These are phyloP conservation scores for Diaporthe citrichinensis DNA, from an alignment of 2,329 filamentous ascomycete genomes.

Conservation along the genomic window DNA sequence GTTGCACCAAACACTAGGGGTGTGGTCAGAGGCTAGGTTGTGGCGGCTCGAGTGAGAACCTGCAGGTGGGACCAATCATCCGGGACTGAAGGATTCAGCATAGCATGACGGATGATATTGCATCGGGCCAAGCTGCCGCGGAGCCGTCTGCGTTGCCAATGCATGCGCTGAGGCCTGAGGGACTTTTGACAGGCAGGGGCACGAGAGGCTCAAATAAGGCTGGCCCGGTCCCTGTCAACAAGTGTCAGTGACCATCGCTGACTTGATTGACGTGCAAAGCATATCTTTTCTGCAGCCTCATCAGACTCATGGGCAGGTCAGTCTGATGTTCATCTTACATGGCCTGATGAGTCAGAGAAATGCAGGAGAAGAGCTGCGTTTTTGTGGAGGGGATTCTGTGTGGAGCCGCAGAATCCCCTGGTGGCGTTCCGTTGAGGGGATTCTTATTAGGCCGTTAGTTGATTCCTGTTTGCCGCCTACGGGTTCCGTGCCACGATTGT, in stretches of 20 bases:
- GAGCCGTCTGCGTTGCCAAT: background rate
- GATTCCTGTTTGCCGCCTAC: background rate
- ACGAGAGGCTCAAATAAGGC: constrained; percentile 28
- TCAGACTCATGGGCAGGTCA: background rate
- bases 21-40: constrained; percentile 18
- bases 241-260: background rate
- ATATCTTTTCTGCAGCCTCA: background rate
- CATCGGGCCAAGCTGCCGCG: constrained; percentile 28
- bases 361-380: background rate
- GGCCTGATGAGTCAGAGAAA: background rate
- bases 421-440: background rate
- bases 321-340: too few species aligned
- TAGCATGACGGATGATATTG: constrained; percentile 9
- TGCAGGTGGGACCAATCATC: constrained; percentile 26
- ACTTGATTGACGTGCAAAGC: background rate
- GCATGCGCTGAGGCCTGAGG: background rate
- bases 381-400: too few species aligned
- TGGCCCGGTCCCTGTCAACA: background rate
- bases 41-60: constrained; percentile 18
- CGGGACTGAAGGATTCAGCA: constrained; percentile 23
- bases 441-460: constrained; percentile 6
- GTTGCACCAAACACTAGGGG: constrained; percentile 1
- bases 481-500: constrained; percentile 28
- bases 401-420: background rate
- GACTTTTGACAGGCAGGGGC: constrained; percentile 11